Base-by-base conservation (phyloP, 129 eudicot species). In the Lactuca sativa region DNA sequence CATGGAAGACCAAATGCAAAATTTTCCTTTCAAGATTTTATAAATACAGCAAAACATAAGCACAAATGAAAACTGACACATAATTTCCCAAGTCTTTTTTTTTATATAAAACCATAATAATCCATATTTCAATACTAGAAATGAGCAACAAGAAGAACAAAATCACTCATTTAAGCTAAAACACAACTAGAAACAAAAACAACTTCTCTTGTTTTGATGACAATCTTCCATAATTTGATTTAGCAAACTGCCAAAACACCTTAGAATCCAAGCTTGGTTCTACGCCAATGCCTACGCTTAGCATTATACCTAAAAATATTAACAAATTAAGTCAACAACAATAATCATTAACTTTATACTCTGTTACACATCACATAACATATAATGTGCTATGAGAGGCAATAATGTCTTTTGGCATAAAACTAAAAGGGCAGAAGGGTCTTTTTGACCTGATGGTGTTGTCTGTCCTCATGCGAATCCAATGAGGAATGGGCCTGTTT, bases 281-380 rank as follows among this genome's bases (percentile, higher is more conserved):
- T 84, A 70, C 96, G 92, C 97, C 97, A 91, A 80, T 91, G 97
- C 79, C 97, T 85, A 48, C 97, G 95, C 90, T 91, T 91, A 1
- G 95, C 96, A 38, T 91, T 91, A 74, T 91, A 91, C 86, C 96
- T 88, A 56, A 25, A 68, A 0, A 68, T n/a, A 44, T 69, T 4
- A 4, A 47, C 74, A 30, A 11, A 5, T 2, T 43, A 41, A 4
- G 53, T 16, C 33, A 49, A 8, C 4, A 74, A 69, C 30, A 25
- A 48, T 31, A 47, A 59, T 14, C 1, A 3, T 7, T 9, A 56
- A 12, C 3, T 47, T 12, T 47, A 47, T 47, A 47, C 4, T 47
- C 12, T 47, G 7, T 3, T 47, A 9, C 44, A 6, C 1, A 1
- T 25, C 2, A 25, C 30, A 25, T 0, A 1, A 25, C 2, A 25